Evolutionary conservation across 352 stramenopile genomes (phyloP).

Genomic region (Peronospora farinosa): DNA sequence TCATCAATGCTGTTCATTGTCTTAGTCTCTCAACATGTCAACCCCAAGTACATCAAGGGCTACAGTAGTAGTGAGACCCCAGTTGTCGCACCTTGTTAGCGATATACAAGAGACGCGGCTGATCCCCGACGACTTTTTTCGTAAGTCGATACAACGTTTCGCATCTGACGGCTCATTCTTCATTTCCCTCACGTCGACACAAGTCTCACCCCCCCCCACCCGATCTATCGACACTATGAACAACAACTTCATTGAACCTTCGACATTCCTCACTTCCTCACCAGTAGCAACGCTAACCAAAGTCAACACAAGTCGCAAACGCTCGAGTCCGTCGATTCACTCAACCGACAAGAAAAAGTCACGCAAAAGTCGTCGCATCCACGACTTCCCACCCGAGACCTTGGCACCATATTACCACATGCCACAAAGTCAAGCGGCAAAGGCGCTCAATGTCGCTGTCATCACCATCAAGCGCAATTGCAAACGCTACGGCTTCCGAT

Average conservation of each 20-base stretch:
- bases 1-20: slow-evolving; percentile 34
- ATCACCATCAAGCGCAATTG: slow-evolving; percentile 24
- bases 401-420: slow-evolving; percentile 19
- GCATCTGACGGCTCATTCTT: slow-evolving; percentile 29
- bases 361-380: slow-evolving; percentile 18
- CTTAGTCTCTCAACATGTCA: slow-evolving; percentile 11
- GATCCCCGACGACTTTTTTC: too few relatives aligned
- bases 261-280: neutral
- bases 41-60: neutral
- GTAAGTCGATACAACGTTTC: slow-evolving; percentile 7
- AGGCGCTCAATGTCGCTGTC: slow-evolving; percentile 2
- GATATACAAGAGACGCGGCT: slow-evolving; percentile 1
- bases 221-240: slow-evolving; percentile 8
- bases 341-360: slow-evolving; percentile 2
- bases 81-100: slow-evolving; percentile 10
- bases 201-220: slow-evolving; percentile 1
- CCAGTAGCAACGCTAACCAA: neutral
- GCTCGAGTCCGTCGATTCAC: slow-evolving; percentile 2
- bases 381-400: slow-evolving; percentile 7
- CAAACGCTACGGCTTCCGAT: slow-evolving; percentile 15
- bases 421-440: slow-evolving; percentile 7
- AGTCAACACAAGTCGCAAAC: slow-evolving; percentile 9
- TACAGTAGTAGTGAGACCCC: slow-evolving; percentile 17
- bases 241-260: neutral
- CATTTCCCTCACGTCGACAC: slow-evolving; percentile 21